Base-by-base conservation (phyloP, 352 stramenopile species). In the Globisporangium spiculum region DNA sequence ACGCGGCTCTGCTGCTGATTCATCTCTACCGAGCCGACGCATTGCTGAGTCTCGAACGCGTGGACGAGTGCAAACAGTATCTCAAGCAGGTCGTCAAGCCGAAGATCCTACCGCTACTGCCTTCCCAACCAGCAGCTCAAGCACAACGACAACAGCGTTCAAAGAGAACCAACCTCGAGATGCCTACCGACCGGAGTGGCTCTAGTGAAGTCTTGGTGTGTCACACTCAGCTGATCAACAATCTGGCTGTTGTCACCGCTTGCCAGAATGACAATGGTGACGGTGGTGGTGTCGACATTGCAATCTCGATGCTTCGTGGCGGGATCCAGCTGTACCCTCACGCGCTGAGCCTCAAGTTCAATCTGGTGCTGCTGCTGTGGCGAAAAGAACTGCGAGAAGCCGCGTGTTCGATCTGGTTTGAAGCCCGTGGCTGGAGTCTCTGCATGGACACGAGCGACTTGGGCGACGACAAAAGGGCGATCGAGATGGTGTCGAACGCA, bases 351-450 rank as follows among this genome's bases (percentile, higher is more conserved):
- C 66, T 92, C 3, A 76, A 75, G 24, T 94, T 94, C 66, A 96
- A 96, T 55, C 69, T 94, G 18, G 78, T 81, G 34, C 67, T 94
- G n/a, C 69, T 96, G 44, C 73, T 96, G 0, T 94, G 84, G 88
- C 74, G 85, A 18, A 74, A 80, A 16, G 59, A 66, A 2, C 75
- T 92, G 16, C 75, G 75, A 57, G 67, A 77, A 2, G 68, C 69
- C 34, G 86, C 86, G 20, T 91, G 76, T 41, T 66, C 73, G n/a
- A 26, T 93, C 24, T 96, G 88, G 88, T 72, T 90, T 20, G 78
- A 91, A 69, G 74, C 77, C 68, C 82, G 86, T 3, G 75, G 73
- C 0, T 94, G 80, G 83, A 76, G 72, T 54, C 63, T 84, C 1
- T 68, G 72, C 50, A 79, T 78, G 64, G 70, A 78, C 48, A 36